These are phyloP conservation scores for Filobasidium floriforme DNA, from an alignment of 768 basidiomycete species.

Conservation along the genomic window DNA sequence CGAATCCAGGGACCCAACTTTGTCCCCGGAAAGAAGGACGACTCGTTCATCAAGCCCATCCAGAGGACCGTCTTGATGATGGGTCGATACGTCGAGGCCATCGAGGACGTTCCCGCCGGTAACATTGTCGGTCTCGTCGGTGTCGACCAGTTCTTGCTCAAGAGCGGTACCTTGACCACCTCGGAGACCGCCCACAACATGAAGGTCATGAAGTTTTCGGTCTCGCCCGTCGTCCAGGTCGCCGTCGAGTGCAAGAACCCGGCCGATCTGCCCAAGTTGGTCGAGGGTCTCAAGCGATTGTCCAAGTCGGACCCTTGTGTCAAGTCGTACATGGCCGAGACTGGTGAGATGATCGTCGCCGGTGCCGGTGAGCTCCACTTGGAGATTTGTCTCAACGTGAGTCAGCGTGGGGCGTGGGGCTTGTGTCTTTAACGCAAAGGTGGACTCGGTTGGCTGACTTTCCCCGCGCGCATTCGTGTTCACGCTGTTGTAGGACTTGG, in stretches of 20 bases:
- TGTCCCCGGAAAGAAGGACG: conserved; percentile 95
- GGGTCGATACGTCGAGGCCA: conserved; percentile 97
- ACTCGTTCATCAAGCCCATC: conserved; percentile 93
- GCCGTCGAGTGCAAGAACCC: conserved; percentile 99
- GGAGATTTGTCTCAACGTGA: conserved; percentile 91
- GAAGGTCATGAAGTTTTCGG: conserved; percentile 99
- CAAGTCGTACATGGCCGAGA: conserved; percentile 83
- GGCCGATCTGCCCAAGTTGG: conserved; percentile 95
- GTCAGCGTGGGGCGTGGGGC: conserved; percentile 47
- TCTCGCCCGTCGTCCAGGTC: conserved; percentile 96
- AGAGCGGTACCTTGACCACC: conserved; percentile 94
- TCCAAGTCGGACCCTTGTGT: conserved; percentile 99
- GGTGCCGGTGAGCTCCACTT: conserved; percentile 98
- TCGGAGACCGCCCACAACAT: conserved; percentile 99
- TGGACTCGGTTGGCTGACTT: conserved; percentile 13
- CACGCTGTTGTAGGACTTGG: conserved; percentile 58
- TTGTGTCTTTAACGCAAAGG: no score
- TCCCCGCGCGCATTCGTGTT: conserved; percentile 49
- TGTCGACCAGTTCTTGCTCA: conserved; percentile 99
- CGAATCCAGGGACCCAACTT: conserved; percentile 99
- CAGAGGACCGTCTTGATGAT: conserved; percentile 99
- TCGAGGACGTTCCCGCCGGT: conserved; percentile 97
- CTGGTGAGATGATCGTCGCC: conserved; percentile 96
- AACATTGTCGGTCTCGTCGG: conserved; percentile 99
- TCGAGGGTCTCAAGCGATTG: conserved; percentile 99